Percentiles rank a stretch among this genome's conserved stretches.
These are phyloP conservation scores for Pseudocercospora eumusae DNA, from an alignment of 2,329 filamentous ascomycete species.

Conservation along the genomic window DNA sequence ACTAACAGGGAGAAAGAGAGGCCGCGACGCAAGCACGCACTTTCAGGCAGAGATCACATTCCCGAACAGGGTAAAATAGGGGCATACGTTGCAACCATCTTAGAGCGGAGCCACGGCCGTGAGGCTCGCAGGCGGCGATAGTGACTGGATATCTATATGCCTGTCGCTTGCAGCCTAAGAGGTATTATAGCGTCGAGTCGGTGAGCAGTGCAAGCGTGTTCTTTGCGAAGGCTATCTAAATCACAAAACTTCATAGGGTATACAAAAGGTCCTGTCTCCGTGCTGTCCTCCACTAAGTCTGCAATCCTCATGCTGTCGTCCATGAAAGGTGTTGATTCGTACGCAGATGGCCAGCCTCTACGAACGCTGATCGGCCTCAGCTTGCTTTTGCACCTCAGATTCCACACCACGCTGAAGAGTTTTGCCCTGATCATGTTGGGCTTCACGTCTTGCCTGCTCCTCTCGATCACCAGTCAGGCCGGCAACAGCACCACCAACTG, in stretches of 20 bases:
- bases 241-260: neutral
- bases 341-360: neutral
- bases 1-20: too few species aligned
- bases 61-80: too few species aligned
- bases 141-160: too few species aligned
- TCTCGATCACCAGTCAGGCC: slow-evolving; percentile 58
- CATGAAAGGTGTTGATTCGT: too few species aligned
- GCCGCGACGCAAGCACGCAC: too few species aligned
- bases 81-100: too few species aligned
- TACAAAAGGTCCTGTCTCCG: neutral
- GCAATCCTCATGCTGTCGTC: neutral
- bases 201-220: neutral
- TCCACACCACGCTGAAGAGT: slow-evolving; percentile 80
- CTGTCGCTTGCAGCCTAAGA: too few species aligned
- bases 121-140: neutral
- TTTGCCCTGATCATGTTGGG: slow-evolving; percentile 79
- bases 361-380: slow-evolving; percentile 21
- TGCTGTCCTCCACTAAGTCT: neutral
- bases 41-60: too few species aligned
- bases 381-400: slow-evolving; percentile 74
- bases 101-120: neutral
- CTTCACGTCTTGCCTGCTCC: slow-evolving; percentile 64
- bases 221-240: neutral
- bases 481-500: slow-evolving; percentile 70
- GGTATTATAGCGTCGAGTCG: too few species aligned